Evolutionary conservation across 257 asterid genomes (phyloP).

Genomic region (Cynanchum wilfordii): DNA sequence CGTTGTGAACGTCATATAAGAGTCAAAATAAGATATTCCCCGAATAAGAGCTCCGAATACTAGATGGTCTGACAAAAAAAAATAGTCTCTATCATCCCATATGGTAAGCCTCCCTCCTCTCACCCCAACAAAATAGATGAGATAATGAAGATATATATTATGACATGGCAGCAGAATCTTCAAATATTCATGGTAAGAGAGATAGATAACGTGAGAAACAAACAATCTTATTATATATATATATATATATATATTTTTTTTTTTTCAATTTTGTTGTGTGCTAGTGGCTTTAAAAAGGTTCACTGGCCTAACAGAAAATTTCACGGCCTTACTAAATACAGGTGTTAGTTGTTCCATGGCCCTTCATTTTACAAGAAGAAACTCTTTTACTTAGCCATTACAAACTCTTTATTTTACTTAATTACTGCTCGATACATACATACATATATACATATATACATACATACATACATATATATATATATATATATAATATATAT

Average conservation of each 20-base stretch:
- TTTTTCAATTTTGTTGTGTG: constrained; percentile 3
- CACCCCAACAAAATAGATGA: constrained; percentile 5
- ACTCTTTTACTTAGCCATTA: constrained; percentile 4
- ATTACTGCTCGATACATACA: no score
- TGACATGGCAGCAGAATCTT: constrained; percentile 9
- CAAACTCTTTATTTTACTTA: not conserved
- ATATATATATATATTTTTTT: no score
- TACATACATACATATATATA: no score
- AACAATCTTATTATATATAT: no score
- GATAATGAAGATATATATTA: constrained; percentile 1
- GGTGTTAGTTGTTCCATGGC: not conserved
- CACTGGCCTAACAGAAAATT: constrained; percentile 27
- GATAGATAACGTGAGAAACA: constrained; percentile 34
- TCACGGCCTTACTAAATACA: constrained; percentile 1
- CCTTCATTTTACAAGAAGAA: constrained; percentile 6
- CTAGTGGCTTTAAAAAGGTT: constrained; percentile 31
- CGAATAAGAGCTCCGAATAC: no score
- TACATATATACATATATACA: no score
- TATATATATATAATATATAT: no score
- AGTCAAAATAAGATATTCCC: no score
- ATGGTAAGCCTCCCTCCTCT: no score
- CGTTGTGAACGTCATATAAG: no score
- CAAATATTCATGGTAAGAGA: not conserved
- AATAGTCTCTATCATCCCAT: no score
- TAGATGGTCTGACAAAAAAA: no score